A percentile compares a stretch with the other conserved stretches of the same genome.
Evolutionary conservation across 1,284 basidiomycete species (phyloP).

Genomic region (Cutaneotrichosporon arboriforme): DNA sequence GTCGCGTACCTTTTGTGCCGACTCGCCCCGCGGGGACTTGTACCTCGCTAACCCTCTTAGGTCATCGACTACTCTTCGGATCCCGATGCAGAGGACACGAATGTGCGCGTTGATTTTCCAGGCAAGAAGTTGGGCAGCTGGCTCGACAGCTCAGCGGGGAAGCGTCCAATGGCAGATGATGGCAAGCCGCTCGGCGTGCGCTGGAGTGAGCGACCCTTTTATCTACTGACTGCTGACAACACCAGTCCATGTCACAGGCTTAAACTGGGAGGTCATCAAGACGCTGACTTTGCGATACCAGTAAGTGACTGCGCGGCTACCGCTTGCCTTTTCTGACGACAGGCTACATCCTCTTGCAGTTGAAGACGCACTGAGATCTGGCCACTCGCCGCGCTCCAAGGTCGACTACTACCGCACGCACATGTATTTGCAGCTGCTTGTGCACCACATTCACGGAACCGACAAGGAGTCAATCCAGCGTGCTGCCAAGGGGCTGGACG

Average conservation of each 20-base stretch:
- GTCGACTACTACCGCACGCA: conserved; percentile 47
- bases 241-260: conserved; percentile 43
- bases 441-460: conserved; percentile 40
- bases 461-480: conserved; percentile 26
- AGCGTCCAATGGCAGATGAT: conserved; percentile 26
- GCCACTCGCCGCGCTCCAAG: conserved; percentile 44
- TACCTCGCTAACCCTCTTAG: conserved; percentile 11
- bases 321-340: neutral
- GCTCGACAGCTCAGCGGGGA: conserved; percentile 34
- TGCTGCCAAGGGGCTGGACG: conserved; percentile 19
- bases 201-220: conserved; percentile 33
- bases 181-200: conserved; percentile 36
- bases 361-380: conserved; percentile 44
- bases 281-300: conserved; percentile 39
- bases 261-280: conserved; percentile 49
- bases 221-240: neutral
- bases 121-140: conserved; percentile 40
- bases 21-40: neutral
- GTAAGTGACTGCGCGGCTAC: conserved; percentile 18
- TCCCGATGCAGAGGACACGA: conserved; percentile 35
- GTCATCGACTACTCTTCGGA: conserved; percentile 45
- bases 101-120: conserved; percentile 40
- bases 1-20: neutral
- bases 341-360: conserved; percentile 47
- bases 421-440: conserved; percentile 46